phyloP scores from a whole-genome alignment of 2,329 filamentous ascomycete species.

The Aspergillus glaucus region DNA sequence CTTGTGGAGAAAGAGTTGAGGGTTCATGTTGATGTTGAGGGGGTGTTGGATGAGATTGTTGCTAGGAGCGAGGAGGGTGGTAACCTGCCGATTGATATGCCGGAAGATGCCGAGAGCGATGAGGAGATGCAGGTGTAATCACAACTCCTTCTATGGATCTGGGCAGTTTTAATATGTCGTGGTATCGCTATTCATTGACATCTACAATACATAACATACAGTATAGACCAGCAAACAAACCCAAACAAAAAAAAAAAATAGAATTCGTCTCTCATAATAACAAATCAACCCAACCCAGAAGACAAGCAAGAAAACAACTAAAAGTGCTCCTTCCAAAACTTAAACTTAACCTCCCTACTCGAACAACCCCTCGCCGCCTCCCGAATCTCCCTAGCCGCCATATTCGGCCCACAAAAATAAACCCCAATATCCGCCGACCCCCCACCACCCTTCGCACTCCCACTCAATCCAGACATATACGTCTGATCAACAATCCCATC shows the following conservation, averaged over 20 bases:
- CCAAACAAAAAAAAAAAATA: not conserved
- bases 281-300: not conserved
- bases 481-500: slow-evolving; percentile 78
- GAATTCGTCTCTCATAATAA: not conserved
- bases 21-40: slow-evolving; percentile 50
- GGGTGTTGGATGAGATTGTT: slow-evolving; percentile 31
- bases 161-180: no score
- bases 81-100: slow-evolving; percentile 19
- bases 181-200: no score
- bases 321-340: slow-evolving; percentile 85
- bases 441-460: slow-evolving; percentile 34
- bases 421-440: slow-evolving; percentile 84
- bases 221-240: not conserved
- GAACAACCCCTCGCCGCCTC: slow-evolving; percentile 69
- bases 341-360: slow-evolving; percentile 76
- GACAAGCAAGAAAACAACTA: not conserved
- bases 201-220: no score
- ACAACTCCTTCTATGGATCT: not conserved
- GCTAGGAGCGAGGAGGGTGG: slow-evolving; percentile 4
- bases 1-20: slow-evolving; percentile 58
- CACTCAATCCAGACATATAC: slow-evolving; percentile 77
- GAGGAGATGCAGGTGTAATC: slow-evolving; percentile 7
- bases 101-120: slow-evolving; percentile 25
- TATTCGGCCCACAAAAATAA: slow-evolving; percentile 92
- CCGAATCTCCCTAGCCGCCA: slow-evolving; percentile 74